Percentiles rank a stretch among this genome's conserved stretches.
These are phyloP conservation scores for Leishmania turanica DNA, from an alignment of 208 protist species.

Conservation along the genomic window DNA sequence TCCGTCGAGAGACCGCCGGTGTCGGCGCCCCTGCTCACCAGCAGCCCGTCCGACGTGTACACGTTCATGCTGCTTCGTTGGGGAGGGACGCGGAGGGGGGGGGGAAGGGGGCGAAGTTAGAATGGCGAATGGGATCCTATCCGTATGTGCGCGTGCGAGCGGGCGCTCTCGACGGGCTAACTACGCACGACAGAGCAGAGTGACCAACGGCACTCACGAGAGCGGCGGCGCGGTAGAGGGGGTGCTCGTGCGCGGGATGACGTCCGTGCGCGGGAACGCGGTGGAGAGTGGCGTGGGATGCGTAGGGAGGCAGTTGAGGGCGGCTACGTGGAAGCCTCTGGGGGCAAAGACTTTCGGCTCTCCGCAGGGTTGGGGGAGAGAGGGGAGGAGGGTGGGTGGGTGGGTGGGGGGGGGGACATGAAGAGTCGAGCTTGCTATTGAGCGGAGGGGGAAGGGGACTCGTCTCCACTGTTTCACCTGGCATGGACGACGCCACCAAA, in stretches of 20 bases:
- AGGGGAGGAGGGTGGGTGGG: not conserved
- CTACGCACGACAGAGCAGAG: not conserved
- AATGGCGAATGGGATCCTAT: not conserved
- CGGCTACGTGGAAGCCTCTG: too few species aligned
- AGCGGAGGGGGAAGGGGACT: not conserved
- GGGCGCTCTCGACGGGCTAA: not conserved
- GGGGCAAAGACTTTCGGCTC: not conserved
- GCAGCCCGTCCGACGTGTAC: constrained; percentile 50
- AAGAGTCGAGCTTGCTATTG: not conserved
- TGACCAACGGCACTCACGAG: not conserved
- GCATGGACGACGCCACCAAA: too few species aligned
- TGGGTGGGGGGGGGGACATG: not conserved
- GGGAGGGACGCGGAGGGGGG: not conserved
- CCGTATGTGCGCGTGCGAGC: not conserved
- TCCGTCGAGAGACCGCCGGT: constrained; percentile 7
- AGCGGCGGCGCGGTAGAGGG: not conserved
- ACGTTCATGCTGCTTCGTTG: constrained; percentile 25
- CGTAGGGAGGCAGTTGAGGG: not conserved
- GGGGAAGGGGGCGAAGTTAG: not conserved
- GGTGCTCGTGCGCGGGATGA: not conserved
- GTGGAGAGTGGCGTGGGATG: not conserved
- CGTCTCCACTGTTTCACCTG: too few species aligned
- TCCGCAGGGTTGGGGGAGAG: not conserved
- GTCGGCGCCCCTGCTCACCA: constrained; percentile 12
- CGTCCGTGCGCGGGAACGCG: not conserved